Conservation (phyloP, 441 rosid species). For the Aquilaria agallochum region DNA sequence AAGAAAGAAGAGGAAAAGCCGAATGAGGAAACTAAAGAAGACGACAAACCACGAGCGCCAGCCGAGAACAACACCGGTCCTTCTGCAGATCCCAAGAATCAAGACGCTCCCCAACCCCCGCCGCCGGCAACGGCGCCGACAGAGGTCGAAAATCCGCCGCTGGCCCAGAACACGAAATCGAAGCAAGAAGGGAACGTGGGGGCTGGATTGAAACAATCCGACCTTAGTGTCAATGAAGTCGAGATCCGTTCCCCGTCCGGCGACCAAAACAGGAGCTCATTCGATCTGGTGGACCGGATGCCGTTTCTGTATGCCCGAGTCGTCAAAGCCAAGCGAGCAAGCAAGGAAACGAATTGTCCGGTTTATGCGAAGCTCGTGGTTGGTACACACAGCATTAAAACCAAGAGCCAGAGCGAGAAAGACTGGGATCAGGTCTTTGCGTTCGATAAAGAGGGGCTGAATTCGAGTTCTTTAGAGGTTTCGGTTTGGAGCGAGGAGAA, state of each 20-base stretch:
- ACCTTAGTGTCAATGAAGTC: conserved; percentile 36
- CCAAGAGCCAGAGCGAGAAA: conserved; percentile 53
- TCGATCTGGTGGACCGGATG: conserved; percentile 79
- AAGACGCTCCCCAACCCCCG: conserved; percentile 21
- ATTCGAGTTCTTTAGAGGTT: conserved; percentile 66
- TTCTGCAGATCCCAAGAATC: background rate
- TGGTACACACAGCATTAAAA: conserved; percentile 75
- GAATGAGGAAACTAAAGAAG: conserved; percentile 23
- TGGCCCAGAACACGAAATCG: conserved; percentile 42
- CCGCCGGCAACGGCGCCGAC: conserved; percentile 20
- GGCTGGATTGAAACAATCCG: conserved; percentile 28
- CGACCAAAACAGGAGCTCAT: conserved; percentile 51
- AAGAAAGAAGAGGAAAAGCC: conserved; percentile 24
- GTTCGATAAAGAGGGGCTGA: conserved; percentile 62
- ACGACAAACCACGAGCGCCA: conserved; percentile 23
- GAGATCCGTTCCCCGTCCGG: conserved; percentile 54
- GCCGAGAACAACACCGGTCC: conserved; percentile 19
- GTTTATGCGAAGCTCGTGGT: conserved; percentile 65
- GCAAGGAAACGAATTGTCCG: conserved; percentile 33
- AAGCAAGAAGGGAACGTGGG: conserved; percentile 23
- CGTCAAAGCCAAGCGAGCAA: conserved; percentile 55
- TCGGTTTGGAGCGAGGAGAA: conserved; percentile 66
- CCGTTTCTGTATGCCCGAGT: conserved; percentile 77
- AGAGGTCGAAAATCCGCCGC: conserved; percentile 39
- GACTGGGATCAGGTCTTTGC: conserved; percentile 84